Percentiles rank a stretch among this genome's conserved stretches.
phyloP scores from a whole-genome alignment of 139 green algal genomes.

The Chlorella sp. region DNA sequence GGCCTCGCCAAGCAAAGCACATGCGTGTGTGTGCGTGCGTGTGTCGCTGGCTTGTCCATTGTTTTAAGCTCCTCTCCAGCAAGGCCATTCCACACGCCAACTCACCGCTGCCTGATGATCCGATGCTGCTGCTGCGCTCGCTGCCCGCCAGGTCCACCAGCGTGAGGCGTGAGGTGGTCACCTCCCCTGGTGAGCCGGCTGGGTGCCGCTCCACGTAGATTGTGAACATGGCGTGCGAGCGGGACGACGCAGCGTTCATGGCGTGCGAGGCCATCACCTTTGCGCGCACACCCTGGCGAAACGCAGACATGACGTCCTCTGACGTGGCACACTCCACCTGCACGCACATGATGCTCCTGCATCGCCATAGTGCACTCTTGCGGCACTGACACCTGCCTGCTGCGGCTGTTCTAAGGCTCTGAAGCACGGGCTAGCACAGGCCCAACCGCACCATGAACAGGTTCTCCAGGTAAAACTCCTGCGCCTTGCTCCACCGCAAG shows the following conservation, averaged over 20 bases:
- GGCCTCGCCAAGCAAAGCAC: no score
- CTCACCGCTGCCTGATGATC: neutral
- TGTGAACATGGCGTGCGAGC: slow-evolving; percentile 49
- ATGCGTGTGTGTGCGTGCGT: no score
- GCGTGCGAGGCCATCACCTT: slow-evolving; percentile 44
- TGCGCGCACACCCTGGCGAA: slow-evolving; percentile 27
- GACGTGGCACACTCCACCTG: slow-evolving; percentile 10
- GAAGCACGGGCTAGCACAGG: neutral
- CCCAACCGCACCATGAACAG: slow-evolving; percentile 31
- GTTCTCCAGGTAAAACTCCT: slow-evolving; percentile 55
- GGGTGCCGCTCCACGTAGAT: slow-evolving; percentile 31
- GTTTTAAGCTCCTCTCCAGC: neutral
- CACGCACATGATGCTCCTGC: neutral
- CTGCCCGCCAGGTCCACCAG: slow-evolving; percentile 55
- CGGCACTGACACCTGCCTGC: neutral
- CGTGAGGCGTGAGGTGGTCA: slow-evolving; percentile 21
- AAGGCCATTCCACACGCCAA: neutral
- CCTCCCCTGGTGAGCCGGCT: slow-evolving; percentile 13
- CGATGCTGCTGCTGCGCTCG: slow-evolving; percentile 21
- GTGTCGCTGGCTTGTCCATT: no score
- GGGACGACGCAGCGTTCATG: slow-evolving; percentile 43
- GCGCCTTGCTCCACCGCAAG: slow-evolving; percentile 37
- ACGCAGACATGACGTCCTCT: slow-evolving; percentile 24
- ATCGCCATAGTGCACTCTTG: neutral
- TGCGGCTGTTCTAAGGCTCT: no score